Percentiles rank a stretch among this genome's conserved stretches.
These are phyloP conservation scores for Malus domestica DNA, from an alignment of 306 rosid genomes.

Conservation along the genomic window DNA sequence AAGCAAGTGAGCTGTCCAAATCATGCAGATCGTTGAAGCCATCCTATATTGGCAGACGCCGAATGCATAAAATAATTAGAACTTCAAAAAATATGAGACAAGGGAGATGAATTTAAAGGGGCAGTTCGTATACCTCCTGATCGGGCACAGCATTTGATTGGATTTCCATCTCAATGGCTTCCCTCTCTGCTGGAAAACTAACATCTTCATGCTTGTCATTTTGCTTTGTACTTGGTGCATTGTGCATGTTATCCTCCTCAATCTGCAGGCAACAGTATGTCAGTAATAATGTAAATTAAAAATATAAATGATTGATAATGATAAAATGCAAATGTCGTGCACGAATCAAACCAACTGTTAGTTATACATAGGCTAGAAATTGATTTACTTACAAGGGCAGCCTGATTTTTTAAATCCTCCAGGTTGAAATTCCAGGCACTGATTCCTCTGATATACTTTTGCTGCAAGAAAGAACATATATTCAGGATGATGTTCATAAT, in stretches of 20 bases:
- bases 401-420: slow-evolving; percentile 91
- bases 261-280: slow-evolving; percentile 44
- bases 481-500: slow-evolving; percentile 2
- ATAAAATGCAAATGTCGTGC: background rate
- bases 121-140: slow-evolving; percentile 45
- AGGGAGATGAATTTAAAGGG: background rate
- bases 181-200: slow-evolving; percentile 39
- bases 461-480: slow-evolving; percentile 42
- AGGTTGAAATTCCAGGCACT: slow-evolving; percentile 99
- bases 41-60: slow-evolving; percentile 46
- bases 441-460: slow-evolving; percentile 97
- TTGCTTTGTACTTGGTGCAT: slow-evolving; percentile 32
- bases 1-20: slow-evolving; percentile 78
- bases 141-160: slow-evolving; percentile 41
- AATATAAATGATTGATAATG: background rate
- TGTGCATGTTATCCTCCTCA: slow-evolving; percentile 61
- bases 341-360: background rate
- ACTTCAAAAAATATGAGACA: slow-evolving; percentile 7
- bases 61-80: slow-evolving; percentile 1
- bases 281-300: background rate
- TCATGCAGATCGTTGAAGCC: slow-evolving; percentile 60
- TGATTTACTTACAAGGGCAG: slow-evolving; percentile 79
- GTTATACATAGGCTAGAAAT: slow-evolving; percentile 6
- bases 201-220: slow-evolving; percentile 31
- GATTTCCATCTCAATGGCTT: slow-evolving; percentile 32